Percentiles rank a stretch among this genome's conserved stretches.
Evolutionary conservation across 352 stramenopile species (phyloP).

Genomic region (Pythium folliculosum): DNA sequence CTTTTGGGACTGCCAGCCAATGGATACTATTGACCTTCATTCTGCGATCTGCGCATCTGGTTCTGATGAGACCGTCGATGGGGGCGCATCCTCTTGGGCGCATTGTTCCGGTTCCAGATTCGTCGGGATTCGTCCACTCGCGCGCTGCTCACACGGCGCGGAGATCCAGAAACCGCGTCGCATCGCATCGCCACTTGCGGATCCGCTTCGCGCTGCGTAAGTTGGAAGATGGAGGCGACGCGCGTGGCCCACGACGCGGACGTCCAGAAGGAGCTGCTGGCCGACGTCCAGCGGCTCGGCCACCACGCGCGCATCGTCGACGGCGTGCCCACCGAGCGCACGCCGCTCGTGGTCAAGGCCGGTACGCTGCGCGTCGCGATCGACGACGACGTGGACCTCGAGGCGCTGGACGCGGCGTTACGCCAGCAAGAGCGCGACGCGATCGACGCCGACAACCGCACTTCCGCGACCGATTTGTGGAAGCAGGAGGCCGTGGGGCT

Average conservation of each 20-base stretch:
- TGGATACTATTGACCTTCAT: too few relatives aligned
- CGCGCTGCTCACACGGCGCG: too few relatives aligned
- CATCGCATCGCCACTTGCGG: background rate
- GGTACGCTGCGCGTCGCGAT: conserved; percentile 21
- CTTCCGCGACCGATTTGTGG: background rate
- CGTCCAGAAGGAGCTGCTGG: conserved; percentile 37
- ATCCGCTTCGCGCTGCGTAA: background rate
- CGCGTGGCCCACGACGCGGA: conserved; percentile 54
- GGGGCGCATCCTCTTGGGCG: too few relatives aligned
- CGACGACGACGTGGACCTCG: conserved; percentile 14
- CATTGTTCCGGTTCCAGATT: background rate
- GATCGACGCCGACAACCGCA: conserved; percentile 7
- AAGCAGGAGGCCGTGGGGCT: background rate
- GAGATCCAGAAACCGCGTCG: too few relatives aligned
- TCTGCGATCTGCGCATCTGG: too few relatives aligned
- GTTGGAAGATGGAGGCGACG: conserved; percentile 43
- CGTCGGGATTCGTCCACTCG: background rate
- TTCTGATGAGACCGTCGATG: too few relatives aligned
- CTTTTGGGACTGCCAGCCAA: too few relatives aligned
- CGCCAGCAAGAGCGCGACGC: conserved; percentile 9
- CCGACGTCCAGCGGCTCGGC: conserved; percentile 10
- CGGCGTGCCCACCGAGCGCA: background rate
- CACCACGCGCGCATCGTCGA: conserved; percentile 13
- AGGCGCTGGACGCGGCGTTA: conserved; percentile 3
- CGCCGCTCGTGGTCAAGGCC: conserved; percentile 48